Conservation (phyloP, 306 rosid species). For the Vigna mungo region DNA sequence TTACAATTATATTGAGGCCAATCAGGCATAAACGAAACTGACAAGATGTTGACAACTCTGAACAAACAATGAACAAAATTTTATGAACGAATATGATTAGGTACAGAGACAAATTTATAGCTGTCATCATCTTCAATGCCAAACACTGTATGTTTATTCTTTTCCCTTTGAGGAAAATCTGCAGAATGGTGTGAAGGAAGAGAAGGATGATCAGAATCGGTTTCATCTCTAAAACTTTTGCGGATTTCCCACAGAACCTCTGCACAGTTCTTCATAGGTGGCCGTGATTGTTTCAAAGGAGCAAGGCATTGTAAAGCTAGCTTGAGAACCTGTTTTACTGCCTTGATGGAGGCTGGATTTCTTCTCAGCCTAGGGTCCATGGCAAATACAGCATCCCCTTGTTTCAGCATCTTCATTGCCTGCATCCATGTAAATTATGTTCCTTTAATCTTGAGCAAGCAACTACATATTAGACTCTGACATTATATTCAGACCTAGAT, state of each 20-base stretch:
- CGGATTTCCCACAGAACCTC: slow-evolving; percentile 85
- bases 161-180: slow-evolving; percentile 59
- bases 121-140: slow-evolving; percentile 60
- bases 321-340: slow-evolving; percentile 65
- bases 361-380: slow-evolving; percentile 86
- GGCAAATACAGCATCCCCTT: slow-evolving; percentile 68
- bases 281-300: slow-evolving; percentile 68
- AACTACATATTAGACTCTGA: too few species aligned
- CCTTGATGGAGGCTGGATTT: slow-evolving; percentile 69
- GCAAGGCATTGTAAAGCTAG: slow-evolving; percentile 77
- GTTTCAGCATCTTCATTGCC: slow-evolving; percentile 81
- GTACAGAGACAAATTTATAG: slow-evolving; percentile 66
- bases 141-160: slow-evolving; percentile 47
- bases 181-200: slow-evolving; percentile 61
- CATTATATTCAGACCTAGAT: too few species aligned
- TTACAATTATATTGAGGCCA: slow-evolving; percentile 38
- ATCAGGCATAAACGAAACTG: slow-evolving; percentile 28
- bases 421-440: slow-evolving; percentile 50
- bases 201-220: slow-evolving; percentile 47
- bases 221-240: slow-evolving; percentile 61
- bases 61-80: slow-evolving; percentile 47
- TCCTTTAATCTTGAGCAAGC: background rate
- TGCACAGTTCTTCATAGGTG: slow-evolving; percentile 81
- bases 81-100: slow-evolving; percentile 49
- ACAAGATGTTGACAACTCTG: background rate